Evolutionary conservation across 2,329 filamentous ascomycete genomes (phyloP), one percentile per base, ranked within the genome.

Genomic region (Ambrosiella xylebori): DNA sequence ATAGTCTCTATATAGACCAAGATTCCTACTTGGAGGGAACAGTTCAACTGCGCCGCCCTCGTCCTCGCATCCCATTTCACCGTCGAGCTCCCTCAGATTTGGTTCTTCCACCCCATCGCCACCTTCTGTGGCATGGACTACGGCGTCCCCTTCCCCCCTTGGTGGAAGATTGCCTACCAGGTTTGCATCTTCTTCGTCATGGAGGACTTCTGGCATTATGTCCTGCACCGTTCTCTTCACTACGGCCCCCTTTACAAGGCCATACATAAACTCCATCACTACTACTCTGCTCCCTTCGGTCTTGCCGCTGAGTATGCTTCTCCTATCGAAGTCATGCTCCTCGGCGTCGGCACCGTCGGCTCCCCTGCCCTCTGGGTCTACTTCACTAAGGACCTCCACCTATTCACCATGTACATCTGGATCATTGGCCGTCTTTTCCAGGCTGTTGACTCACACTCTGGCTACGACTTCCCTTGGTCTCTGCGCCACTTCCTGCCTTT

Each of bases 181-280:
- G 91, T 98, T 64, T 80, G 84, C 61, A 77, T 97, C 68, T 94
- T 97, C 78, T 98, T 98, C 73, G 79, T 97, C 60, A 73, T 96
- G 67, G 93, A 98, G 72, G 93, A 98, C 71, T 76, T 91, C 64
- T 98, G 93, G 93, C 93, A 98, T 73, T 98, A 98, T 78, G 97
- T 90, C 84, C 82, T 82, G 64, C 93, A 98, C 74, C 88, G 93
- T 65, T 81, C 80, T 49, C 82, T 98, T 73, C 93, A 98, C 77
- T 94, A 88, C 76, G 90, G 88, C 19, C 88, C 89, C 44, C 82
- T 98, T 5, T 98, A 98, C 82, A 95, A 89, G 76, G 80, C 84
- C 67, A 87, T 98, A 66, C 93, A 98, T 80, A 98, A 98, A 77
- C 90, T 98, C 65, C 93, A 98, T 75, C 93, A 98, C 76, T 91